These are phyloP conservation scores for Tuber magnatum DNA, from an alignment of 495 filamentous ascomycete species.

Conservation along the genomic window DNA sequence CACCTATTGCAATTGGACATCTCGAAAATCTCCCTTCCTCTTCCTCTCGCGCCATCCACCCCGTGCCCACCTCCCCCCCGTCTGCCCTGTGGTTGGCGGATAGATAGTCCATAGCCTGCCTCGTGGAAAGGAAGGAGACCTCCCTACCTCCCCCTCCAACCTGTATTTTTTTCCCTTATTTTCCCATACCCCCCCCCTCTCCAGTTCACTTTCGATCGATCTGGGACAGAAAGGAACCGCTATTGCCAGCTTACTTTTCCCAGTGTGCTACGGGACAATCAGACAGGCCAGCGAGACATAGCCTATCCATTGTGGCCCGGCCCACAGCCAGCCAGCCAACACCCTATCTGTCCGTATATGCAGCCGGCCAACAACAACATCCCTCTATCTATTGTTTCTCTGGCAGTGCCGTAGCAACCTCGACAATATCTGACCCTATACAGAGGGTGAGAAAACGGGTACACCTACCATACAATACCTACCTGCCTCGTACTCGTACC, in stretches of 20 bases:
- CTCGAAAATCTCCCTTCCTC: not conserved
- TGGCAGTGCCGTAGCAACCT: not conserved
- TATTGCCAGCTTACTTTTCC: slow-evolving; percentile 2
- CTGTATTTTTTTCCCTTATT: not conserved
- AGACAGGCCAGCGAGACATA: not conserved
- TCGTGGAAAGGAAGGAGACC: not conserved
- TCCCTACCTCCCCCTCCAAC: not conserved
- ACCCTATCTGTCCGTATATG: slow-evolving; percentile 3
- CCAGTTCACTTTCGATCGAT: not conserved
- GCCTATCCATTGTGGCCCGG: slow-evolving; percentile 2
- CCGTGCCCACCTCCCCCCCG: not conserved
- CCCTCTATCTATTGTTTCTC: not conserved
- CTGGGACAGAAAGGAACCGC: slow-evolving; percentile 1
- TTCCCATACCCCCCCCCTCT: not conserved
- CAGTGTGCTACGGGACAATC: not conserved
- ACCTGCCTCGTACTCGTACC: not conserved
- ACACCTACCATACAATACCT: not conserved
- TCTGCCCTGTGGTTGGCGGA: not conserved
- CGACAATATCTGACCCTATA: not conserved
- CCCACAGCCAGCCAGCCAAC: not conserved
- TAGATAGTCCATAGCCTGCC: not conserved
- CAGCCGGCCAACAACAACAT: not conserved
- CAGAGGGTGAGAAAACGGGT: not conserved
- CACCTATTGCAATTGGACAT: not conserved
- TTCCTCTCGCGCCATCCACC: not conserved